Base-by-base conservation (phyloP, 148 eudicot species). In the Camellia sinensis region DNA sequence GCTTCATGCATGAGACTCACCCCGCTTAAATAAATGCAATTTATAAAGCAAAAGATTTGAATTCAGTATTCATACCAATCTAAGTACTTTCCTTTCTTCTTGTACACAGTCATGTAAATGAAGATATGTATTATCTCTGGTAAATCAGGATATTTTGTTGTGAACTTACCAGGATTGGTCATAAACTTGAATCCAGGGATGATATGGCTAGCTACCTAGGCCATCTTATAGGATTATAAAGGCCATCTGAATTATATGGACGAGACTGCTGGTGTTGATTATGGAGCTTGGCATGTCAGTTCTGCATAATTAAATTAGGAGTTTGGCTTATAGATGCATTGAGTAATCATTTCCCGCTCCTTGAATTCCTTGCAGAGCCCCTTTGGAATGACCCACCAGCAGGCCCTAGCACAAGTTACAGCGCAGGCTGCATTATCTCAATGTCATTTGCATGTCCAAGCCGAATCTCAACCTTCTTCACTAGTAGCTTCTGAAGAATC, bases 381-480 rank as follows among this genome's bases (percentile, higher is more conserved):
- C 45, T 91, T 89, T 75, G 97, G 93, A 48, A 89, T 93, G 85
- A 84, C 93, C 37, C 89, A 85, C 75, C 97, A 92, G 79, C 97
- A 91, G 74, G 92, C 94, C 50, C 75, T 95, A 66, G 97, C 93
- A n/a, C 97, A 95, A 76, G 91, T 89, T 71, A 92, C 93, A 0
- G 94, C 94, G 61, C 92, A 89, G 65, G 95, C 94, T 18, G 90
- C 93, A 71, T 50, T 86, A 5, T 86, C 96, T 29, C 92, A 88
- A 62, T 86, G 89, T 53, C 83, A 82, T 56, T 68, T 80, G 82
- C 88, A 87, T n/a, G 70, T 83, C 69, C 97, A 90, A 80, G 78
- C 84, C 0, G 90, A 89, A 21, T 9, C 69, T 67, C 86, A 83
- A 37, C 74, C 77, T 75, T 75, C 88, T 56, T 41, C 83, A 71